Conservation (phyloP, 192 early-diverging fungal species). For the Coemansia biformis region DNA sequence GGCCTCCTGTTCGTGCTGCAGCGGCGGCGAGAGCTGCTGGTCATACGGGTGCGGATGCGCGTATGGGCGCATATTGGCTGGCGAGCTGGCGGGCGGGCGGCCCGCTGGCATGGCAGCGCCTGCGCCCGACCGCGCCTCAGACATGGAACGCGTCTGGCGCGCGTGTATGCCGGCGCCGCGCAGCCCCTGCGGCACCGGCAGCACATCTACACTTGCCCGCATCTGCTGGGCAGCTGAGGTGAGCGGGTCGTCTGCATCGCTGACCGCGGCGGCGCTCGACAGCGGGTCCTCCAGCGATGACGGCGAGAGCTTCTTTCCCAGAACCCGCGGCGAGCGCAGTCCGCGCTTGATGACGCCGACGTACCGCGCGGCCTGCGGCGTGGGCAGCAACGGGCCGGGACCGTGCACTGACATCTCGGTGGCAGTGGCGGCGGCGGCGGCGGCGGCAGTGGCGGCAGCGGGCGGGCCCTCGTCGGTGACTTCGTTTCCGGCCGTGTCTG, state of each 20-base stretch:
- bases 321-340: conserved; percentile 36
- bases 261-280: conserved; percentile 34
- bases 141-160: conserved; percentile 43
- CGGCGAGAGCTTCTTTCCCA: conserved; percentile 39
- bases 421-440: neutral
- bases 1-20: conserved; percentile 36
- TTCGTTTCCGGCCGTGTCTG: neutral
- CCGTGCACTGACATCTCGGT: too few species aligned
- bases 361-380: conserved; percentile 30
- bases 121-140: conserved; percentile 15
- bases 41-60: conserved; percentile 40
- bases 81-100: conserved; percentile 3
- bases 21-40: conserved; percentile 43
- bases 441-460: neutral
- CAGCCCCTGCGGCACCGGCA: conserved; percentile 6
- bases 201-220: conserved; percentile 32
- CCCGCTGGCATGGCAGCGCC: neutral
- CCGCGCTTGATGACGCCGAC: conserved; percentile 47
- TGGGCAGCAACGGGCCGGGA: conserved; percentile 4
- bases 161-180: neutral
- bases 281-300: conserved; percentile 40
- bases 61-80: too few species aligned
- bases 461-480: neutral
- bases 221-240: neutral
- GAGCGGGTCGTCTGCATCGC: neutral